These are phyloP conservation scores for Saccharomyces mikatae DNA, from an alignment of 805 yeast species.

Conservation along the genomic window DNA sequence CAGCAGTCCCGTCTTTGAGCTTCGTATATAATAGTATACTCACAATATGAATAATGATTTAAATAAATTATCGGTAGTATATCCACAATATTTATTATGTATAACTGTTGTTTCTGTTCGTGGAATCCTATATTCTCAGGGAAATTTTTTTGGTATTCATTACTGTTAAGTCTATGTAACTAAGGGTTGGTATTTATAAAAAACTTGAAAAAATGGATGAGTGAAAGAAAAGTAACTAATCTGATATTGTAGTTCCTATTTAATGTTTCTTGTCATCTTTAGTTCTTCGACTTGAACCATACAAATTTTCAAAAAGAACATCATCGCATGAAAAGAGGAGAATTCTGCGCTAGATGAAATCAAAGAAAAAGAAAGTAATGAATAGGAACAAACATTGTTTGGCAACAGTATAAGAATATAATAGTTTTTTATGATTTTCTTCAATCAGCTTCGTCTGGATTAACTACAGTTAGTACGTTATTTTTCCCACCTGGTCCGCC, in stretches of 20 bases:
- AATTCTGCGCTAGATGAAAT: background rate
- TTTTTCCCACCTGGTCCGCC: constrained; percentile 63
- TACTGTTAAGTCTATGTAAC: background rate
- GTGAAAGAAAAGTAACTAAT: background rate
- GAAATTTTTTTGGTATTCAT: background rate
- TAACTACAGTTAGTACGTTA: constrained; percentile 70
- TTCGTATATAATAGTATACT: too few species aligned
- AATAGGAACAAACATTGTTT: background rate
- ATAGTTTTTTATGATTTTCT: background rate
- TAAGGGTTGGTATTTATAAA: background rate
- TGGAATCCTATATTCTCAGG: too few species aligned
- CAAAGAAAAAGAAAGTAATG: background rate
- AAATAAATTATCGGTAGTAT: too few species aligned
- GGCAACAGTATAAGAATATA: background rate
- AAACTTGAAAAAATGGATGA: background rate
- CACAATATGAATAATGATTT: too few species aligned
- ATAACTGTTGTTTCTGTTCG: too few species aligned
- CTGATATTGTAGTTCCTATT: background rate
- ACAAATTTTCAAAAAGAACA: background rate
- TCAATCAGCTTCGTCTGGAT: constrained; percentile 54
- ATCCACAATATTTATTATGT: too few species aligned
- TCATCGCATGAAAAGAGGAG: background rate
- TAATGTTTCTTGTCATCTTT: background rate
- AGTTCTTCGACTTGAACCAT: background rate
- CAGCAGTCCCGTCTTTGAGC: too few species aligned